Conservation (phyloP, 176 grass and related monocot genomes). For the Rhynchospora tenuis region DNA sequence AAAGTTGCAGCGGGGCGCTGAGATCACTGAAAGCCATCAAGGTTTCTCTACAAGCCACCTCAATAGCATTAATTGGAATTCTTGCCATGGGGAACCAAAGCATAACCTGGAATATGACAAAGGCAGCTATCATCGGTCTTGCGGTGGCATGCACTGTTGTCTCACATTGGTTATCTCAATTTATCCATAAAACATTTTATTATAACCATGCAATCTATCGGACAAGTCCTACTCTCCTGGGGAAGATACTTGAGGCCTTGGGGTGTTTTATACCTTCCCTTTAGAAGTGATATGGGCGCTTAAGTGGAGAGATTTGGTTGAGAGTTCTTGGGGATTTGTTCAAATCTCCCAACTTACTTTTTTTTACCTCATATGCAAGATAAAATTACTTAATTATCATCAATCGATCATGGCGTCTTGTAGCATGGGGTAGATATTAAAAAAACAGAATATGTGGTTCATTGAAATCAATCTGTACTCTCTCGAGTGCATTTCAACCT, state of each 20-base stretch:
- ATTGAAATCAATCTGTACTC: no score
- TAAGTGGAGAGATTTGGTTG: no score
- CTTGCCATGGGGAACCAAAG: slow-evolving; percentile 39
- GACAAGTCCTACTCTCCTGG: neutral
- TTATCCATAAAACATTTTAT: slow-evolving; percentile 71
- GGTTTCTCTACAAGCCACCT: slow-evolving; percentile 41
- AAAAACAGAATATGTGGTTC: no score
- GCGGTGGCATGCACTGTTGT: slow-evolving; percentile 47
- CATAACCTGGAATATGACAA: slow-evolving; percentile 21
- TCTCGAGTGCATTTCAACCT: no score
- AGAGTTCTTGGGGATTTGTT: no score
- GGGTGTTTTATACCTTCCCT: neutral
- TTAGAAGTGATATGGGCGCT: no score
- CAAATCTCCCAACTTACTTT: no score
- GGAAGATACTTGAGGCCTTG: neutral
- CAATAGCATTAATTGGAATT: slow-evolving; percentile 38
- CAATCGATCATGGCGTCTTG: no score
- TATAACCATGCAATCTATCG: slow-evolving; percentile 61
- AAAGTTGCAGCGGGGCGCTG: slow-evolving; percentile 41
- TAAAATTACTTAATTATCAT: no score
- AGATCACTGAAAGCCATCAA: slow-evolving; percentile 39
- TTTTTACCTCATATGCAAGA: no score
- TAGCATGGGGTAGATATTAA: no score
- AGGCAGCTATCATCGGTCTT: neutral
- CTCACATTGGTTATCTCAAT: slow-evolving; percentile 48